These are phyloP conservation scores for Sequoia sempervirens DNA, from an alignment of 75 land plant species.

Conservation along the genomic window DNA sequence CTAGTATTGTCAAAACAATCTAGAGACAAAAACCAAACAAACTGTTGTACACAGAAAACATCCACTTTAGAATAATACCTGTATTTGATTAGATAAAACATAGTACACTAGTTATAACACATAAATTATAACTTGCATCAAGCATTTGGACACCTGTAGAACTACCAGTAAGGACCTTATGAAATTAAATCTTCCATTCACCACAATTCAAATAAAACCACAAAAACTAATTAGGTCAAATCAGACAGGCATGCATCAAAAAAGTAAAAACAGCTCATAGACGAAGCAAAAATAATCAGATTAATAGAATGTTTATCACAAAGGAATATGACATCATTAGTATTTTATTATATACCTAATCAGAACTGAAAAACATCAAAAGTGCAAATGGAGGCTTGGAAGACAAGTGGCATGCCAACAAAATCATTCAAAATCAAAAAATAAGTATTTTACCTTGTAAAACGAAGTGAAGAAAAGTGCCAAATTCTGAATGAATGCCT, in stretches of 20 bases:
- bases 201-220: not conserved
- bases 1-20: not conserved
- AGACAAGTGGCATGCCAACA: not conserved
- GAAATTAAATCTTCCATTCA: not conserved
- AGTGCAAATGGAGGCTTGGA: not conserved
- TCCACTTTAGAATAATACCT: not conserved
- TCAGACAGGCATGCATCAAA: not conserved
- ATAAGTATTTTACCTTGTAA: constrained; percentile 64
- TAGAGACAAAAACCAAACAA: not conserved
- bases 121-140: not conserved
- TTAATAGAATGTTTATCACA: not conserved
- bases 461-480: constrained; percentile 96
- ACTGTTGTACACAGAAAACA: not conserved
- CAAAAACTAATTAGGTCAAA: not conserved
- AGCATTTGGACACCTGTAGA: not conserved
- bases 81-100: too few species aligned
- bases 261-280: not conserved
- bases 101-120: not conserved
- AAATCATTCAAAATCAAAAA: not conserved
- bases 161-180: not conserved
- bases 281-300: not conserved
- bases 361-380: not conserved
- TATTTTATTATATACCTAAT: not conserved
- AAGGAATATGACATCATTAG: not conserved
- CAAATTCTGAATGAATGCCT: constrained; percentile 96